Conservation (phyloP, 1,284 basidiomycete species). For the Fomitopsis pinicola region DNA sequence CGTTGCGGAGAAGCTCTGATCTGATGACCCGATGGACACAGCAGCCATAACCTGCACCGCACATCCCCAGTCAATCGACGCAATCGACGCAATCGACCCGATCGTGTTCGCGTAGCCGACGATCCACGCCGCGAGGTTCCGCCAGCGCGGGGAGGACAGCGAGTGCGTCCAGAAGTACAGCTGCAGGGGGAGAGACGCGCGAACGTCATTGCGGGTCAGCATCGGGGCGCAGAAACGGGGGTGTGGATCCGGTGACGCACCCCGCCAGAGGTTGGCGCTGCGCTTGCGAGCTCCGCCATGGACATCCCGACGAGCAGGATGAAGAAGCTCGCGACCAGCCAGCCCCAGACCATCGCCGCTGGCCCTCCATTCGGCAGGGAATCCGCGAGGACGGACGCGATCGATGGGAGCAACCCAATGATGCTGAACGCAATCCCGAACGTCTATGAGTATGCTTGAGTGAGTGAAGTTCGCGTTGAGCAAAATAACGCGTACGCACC, state of each 20-base stretch:
- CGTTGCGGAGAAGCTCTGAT: slow-evolving; percentile 48
- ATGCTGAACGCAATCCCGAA: slow-evolving; percentile 62
- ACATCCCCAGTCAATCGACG: slow-evolving; percentile 76
- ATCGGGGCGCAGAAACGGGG: not conserved
- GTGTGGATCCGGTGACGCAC: not conserved
- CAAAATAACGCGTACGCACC: slow-evolving; percentile 20
- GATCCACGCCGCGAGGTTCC: slow-evolving; percentile 69
- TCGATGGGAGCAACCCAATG: slow-evolving; percentile 46
- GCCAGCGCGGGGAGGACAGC: slow-evolving; percentile 57
- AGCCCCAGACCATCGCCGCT: slow-evolving; percentile 79
- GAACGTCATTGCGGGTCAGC: not conserved
- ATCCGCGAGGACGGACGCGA: slow-evolving; percentile 60
- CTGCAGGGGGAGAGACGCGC: slow-evolving; percentile 10
- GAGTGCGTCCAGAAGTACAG: slow-evolving; percentile 79
- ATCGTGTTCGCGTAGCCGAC: slow-evolving; percentile 77
- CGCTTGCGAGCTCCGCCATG: slow-evolving; percentile 68
- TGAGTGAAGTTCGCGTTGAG: not conserved
- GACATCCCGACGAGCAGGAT: slow-evolving; percentile 58
- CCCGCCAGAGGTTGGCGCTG: slow-evolving; percentile 72
- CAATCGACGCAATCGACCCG: slow-evolving; percentile 59
- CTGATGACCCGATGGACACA: slow-evolving; percentile 48
- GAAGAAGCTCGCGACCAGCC: slow-evolving; percentile 51
- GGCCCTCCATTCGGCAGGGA: slow-evolving; percentile 76
- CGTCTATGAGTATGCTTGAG: not conserved
- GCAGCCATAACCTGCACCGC: slow-evolving; percentile 66